These are phyloP conservation scores for Cladosporium halotolerans DNA, from an alignment of 2,329 filamentous ascomycete species.

Conservation along the genomic window DNA sequence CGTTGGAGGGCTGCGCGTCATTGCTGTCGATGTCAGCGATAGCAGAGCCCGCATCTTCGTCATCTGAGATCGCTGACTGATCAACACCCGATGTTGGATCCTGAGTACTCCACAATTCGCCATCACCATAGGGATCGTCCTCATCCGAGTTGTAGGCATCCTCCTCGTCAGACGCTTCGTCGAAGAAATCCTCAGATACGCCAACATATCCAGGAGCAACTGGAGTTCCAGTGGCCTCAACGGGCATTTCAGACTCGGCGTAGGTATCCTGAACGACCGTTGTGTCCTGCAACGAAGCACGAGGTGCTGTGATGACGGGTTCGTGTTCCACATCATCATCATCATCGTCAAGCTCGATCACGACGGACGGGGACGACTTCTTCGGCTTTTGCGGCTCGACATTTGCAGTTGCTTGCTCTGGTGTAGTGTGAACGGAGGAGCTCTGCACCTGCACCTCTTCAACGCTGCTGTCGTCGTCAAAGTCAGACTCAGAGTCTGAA, in stretches of 20 bases:
- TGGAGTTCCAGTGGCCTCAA: constrained; percentile 12
- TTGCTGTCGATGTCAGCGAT: neutral
- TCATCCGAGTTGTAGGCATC: constrained; percentile 10
- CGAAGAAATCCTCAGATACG: constrained; percentile 12
- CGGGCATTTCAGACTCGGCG: constrained; percentile 6
- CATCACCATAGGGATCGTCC: neutral
- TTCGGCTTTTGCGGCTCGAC: neutral
- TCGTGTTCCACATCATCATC: constrained; percentile 11
- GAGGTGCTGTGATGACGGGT: too few relatives aligned
- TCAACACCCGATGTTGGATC: neutral
- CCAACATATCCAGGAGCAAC: constrained; percentile 18
- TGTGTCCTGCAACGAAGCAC: too few relatives aligned
- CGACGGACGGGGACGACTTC: constrained; percentile 7
- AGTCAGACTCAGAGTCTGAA: constrained; percentile 21
- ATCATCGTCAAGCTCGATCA: constrained; percentile 15
- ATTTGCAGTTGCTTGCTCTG: constrained; percentile 15
- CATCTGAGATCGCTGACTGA: neutral
- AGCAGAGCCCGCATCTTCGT: neutral
- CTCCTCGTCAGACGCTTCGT: constrained; percentile 12
- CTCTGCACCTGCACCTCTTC: neutral
- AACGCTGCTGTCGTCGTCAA: constrained; percentile 10
- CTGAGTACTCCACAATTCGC: neutral
- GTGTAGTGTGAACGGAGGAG: constrained; percentile 26
- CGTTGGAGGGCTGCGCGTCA: neutral
- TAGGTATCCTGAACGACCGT: constrained; percentile 12